phyloP scores from a whole-genome alignment of 2,329 filamentous ascomycete species.

The Escovopsis weberi region DNA sequence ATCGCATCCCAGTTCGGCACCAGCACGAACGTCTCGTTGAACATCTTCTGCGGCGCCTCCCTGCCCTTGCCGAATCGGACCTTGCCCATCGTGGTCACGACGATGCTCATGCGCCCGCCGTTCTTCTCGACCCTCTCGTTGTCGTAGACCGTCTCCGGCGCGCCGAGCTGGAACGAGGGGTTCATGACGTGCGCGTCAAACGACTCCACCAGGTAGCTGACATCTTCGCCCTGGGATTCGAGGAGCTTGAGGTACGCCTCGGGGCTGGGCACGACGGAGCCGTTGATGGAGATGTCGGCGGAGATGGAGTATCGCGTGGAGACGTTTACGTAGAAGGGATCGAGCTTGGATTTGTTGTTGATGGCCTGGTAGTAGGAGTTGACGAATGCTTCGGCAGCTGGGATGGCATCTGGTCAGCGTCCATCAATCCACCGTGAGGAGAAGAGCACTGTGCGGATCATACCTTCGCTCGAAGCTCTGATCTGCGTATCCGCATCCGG shows the following conservation, averaged over 20 bases:
- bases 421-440: too few relatives aligned
- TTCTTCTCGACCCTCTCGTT: conserved; percentile 30
- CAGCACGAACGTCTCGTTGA: conserved; percentile 68
- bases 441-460: neutral
- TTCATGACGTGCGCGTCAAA: conserved; percentile 71
- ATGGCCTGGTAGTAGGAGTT: conserved; percentile 64
- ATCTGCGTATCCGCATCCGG: conserved; percentile 29
- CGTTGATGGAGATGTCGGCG: conserved; percentile 68
- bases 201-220: conserved; percentile 59
- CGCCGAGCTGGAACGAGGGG: conserved; percentile 43
- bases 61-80: conserved; percentile 53
- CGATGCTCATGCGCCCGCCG: conserved; percentile 50
- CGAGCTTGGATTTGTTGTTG: conserved; percentile 45
- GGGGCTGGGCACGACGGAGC: conserved; percentile 47
- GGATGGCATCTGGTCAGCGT: neutral
- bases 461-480: conserved; percentile 28
- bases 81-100: conserved; percentile 59
- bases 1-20: conserved; percentile 58
- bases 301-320: conserved; percentile 37
- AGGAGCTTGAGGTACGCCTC: conserved; percentile 55
- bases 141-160: conserved; percentile 29
- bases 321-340: conserved; percentile 55
- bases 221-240: conserved; percentile 41
- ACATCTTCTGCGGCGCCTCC: conserved; percentile 50
- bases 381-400: conserved; percentile 58